Evolutionary conservation across 371 early-diverging fungal species (phyloP), one percentile per base, ranked within the genome.

Genomic region (Actinomortierella ambigua): DNA sequence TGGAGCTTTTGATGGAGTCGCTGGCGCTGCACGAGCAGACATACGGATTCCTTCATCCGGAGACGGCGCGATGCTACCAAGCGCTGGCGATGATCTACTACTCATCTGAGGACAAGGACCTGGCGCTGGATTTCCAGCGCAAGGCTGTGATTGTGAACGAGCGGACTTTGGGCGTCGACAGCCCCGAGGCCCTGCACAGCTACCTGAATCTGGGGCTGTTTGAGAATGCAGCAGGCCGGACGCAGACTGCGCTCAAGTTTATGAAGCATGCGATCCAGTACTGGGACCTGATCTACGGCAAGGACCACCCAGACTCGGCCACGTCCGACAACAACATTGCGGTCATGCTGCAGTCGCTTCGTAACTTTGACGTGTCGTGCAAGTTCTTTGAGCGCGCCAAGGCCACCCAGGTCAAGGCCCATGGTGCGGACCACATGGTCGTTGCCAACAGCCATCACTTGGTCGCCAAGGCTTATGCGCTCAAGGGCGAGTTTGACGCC

Each of bases 11-110:
- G 68, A 67, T 86, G 27, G 95, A 97, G 76, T 90, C 95, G 13
- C 76, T 93, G 59, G 80, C 93, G 4, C 78, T 96, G 50, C 94
- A 92, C 73, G 98, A 97, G 78, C 96, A 96, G 75, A 89, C 90
- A 2, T 94, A 89, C 71, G 96, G 97, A 23, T 92, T 92, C 68
- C 71, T 97, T 61, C 95, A 95, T 68, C 88, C 93, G 0, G 94
- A 93, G 57, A 93, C 94, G 1, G 92, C 89, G 26, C 89, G 92
- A 27, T 89, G 92, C 65, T 95, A 93, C 76, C 86, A 89, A 14
- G 87, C 87, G n/a, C 77, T 95, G 46, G 94, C 97, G n/a, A 87
- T 93, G 86, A 82, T 91, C 29, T 90, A 91, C 65, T 92, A 92
- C 67, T 88, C 93, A 23, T 71, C 84, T 7, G 90, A 88, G n/a